These are phyloP conservation scores for Debaryomyces sp. DNA, from an alignment of 1,139 yeast genomes.

Conservation along the genomic window DNA sequence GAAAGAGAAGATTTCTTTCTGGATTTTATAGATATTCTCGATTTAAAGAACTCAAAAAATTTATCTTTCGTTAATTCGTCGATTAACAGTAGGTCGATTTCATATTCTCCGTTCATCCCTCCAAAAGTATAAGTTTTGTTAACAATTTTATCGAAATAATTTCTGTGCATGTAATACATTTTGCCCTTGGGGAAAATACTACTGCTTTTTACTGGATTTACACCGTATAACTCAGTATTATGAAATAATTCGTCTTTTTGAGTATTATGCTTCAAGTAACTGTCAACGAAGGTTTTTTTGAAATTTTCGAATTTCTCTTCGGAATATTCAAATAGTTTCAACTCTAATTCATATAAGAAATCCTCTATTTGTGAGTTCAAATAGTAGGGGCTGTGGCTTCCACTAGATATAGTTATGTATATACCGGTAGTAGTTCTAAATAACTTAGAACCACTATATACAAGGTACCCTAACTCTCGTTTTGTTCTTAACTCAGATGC, in stretches of 20 bases:
- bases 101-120: conserved; percentile 34
- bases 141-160: conserved; percentile 51
- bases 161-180: conserved; percentile 42
- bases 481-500: conserved; percentile 50
- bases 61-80: conserved; percentile 25
- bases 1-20: conserved; percentile 25
- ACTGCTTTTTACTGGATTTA: conserved; percentile 27
- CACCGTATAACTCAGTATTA: conserved; percentile 23
- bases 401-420: conserved; percentile 56
- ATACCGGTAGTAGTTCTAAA: conserved; percentile 57
- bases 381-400: conserved; percentile 33
- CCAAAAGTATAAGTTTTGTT: conserved; percentile 42
- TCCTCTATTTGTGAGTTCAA: conserved; percentile 49
- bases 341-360: conserved; percentile 42
- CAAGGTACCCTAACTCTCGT: conserved; percentile 49
- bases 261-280: conserved; percentile 11
- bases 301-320: conserved; percentile 36
- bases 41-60: conserved; percentile 34
- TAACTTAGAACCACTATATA: conserved; percentile 55
- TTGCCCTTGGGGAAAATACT: conserved; percentile 26
- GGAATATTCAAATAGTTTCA: conserved; percentile 21
- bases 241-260: conserved; percentile 16
- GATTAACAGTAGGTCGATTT: conserved; percentile 31
- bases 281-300: conserved; percentile 37
- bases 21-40: conserved; percentile 40